A percentile compares a stretch with the other conserved stretches of the same genome.
These are phyloP conservation scores for Cyberlindnera nakhonratchasimensis DNA, from an alignment of 805 yeast species.

Conservation along the genomic window DNA sequence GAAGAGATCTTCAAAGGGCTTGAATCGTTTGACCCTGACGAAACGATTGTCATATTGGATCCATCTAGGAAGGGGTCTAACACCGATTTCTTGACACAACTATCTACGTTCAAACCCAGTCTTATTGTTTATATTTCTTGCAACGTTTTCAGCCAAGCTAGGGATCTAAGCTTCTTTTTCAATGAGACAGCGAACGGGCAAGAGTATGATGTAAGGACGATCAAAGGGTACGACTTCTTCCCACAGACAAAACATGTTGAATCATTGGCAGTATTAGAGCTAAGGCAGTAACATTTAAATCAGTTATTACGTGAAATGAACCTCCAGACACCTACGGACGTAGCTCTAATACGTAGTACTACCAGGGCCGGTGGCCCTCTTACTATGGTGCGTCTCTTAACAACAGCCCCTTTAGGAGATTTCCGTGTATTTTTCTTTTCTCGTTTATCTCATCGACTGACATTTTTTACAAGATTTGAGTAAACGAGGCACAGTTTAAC, in stretches of 20 bases:
- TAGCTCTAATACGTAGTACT: no score
- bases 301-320: no score
- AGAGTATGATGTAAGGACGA: conserved; percentile 64
- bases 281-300: neutral
- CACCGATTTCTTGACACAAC: conserved; percentile 73
- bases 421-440: neutral
- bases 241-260: conserved; percentile 94
- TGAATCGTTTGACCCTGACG: conserved; percentile 48
- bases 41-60: conserved; percentile 85
- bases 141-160: conserved; percentile 96
- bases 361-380: no score
- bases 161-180: conserved; percentile 81
- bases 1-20: conserved; percentile 74
- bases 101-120: conserved; percentile 78
- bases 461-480: no score
- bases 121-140: conserved; percentile 88
- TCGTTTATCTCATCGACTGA: neutral
- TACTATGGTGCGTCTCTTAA: neutral
- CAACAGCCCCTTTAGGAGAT: neutral
- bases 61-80: conserved; percentile 98
- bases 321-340: no score
- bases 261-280: conserved; percentile 64
- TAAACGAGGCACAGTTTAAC: no score
- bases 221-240: conserved; percentile 93
- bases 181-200: conserved; percentile 57